These are phyloP conservation scores for Moelleriella libera DNA, from an alignment of 2,329 filamentous ascomycete genomes.

Conservation along the genomic window DNA sequence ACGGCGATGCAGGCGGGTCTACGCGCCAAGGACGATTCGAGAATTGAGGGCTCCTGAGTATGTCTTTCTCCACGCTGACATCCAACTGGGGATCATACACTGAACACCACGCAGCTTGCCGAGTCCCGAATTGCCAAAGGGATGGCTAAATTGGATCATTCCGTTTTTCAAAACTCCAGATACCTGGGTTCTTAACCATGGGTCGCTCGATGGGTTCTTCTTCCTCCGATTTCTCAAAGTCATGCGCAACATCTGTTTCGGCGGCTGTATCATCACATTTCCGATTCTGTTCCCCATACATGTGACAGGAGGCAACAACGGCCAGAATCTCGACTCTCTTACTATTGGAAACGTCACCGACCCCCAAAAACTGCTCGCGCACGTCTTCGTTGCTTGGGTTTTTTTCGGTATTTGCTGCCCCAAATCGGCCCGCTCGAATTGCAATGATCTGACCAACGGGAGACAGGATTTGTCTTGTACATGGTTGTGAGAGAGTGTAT, in stretches of 20 bases:
- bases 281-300: slow-evolving; percentile 80
- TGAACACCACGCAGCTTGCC: slow-evolving; percentile 30
- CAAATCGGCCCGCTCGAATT: neutral
- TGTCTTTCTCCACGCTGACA: slow-evolving; percentile 3
- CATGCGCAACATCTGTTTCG: slow-evolving; percentile 70
- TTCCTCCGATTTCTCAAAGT: slow-evolving; percentile 60
- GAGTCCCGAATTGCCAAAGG: slow-evolving; percentile 42
- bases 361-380: slow-evolving; percentile 59
- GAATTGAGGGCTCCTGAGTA: slow-evolving; percentile 30
- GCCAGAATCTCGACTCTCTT: slow-evolving; percentile 59
- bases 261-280: slow-evolving; percentile 75
- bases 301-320: slow-evolving; percentile 57
- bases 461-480: slow-evolving; percentile 74
- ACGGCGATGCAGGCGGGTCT: slow-evolving; percentile 34
- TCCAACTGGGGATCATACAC: neutral
- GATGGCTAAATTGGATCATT: slow-evolving; percentile 53
- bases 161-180: slow-evolving; percentile 58
- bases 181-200: slow-evolving; percentile 72
- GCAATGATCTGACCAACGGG: neutral
- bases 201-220: slow-evolving; percentile 83
- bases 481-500: slow-evolving; percentile 78
- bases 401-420: slow-evolving; percentile 37
- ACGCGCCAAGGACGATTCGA: slow-evolving; percentile 36
- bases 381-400: slow-evolving; percentile 65
- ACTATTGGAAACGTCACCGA: slow-evolving; percentile 61